These are phyloP conservation scores for Yueomyces sinensis DNA, from an alignment of 805 yeast species.

Conservation along the genomic window DNA sequence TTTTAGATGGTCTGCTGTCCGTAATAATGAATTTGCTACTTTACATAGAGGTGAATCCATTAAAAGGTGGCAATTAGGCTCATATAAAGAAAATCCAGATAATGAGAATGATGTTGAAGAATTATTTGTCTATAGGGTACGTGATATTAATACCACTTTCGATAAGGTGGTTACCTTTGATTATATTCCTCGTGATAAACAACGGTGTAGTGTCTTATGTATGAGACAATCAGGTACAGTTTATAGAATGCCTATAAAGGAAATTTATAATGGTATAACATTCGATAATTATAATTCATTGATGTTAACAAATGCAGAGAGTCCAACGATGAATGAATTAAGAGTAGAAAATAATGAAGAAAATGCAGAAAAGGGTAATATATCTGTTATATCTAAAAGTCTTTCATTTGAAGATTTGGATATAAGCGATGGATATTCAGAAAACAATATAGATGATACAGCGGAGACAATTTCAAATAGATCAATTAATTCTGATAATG, in stretches of 20 bases:
- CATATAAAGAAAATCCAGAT: slow-evolving; percentile 27
- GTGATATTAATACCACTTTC: slow-evolving; percentile 59
- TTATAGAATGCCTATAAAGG: slow-evolving; percentile 62
- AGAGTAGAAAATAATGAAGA: slow-evolving; percentile 11
- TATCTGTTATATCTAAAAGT: slow-evolving; percentile 10
- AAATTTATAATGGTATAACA: slow-evolving; percentile 45
- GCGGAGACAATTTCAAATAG: slow-evolving; percentile 2
- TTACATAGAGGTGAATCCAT: slow-evolving; percentile 66
- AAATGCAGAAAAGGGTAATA: slow-evolving; percentile 10
- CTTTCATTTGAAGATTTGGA: slow-evolving; percentile 23
- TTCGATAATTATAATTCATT: slow-evolving; percentile 63
- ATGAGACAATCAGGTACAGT: slow-evolving; percentile 87
- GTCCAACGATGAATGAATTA: slow-evolving; percentile 17
- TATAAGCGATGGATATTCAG: slow-evolving; percentile 12
- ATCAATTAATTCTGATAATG: slow-evolving; percentile 2
- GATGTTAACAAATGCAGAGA: slow-evolving; percentile 34
- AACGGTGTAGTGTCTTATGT: slow-evolving; percentile 60
- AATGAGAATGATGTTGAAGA: slow-evolving; percentile 32
- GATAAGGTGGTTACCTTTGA: slow-evolving; percentile 81
- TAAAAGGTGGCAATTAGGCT: slow-evolving; percentile 69
- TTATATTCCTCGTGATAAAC: slow-evolving; percentile 47
- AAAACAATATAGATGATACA: slow-evolving; percentile 8
- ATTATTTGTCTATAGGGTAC: slow-evolving; percentile 61
- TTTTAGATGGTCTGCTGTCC: slow-evolving; percentile 51
- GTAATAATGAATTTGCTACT: slow-evolving; percentile 65